Evolutionary conservation across 2,329 filamentous ascomycete species (phyloP).

Genomic region (Zasmidium citrigriseum): DNA sequence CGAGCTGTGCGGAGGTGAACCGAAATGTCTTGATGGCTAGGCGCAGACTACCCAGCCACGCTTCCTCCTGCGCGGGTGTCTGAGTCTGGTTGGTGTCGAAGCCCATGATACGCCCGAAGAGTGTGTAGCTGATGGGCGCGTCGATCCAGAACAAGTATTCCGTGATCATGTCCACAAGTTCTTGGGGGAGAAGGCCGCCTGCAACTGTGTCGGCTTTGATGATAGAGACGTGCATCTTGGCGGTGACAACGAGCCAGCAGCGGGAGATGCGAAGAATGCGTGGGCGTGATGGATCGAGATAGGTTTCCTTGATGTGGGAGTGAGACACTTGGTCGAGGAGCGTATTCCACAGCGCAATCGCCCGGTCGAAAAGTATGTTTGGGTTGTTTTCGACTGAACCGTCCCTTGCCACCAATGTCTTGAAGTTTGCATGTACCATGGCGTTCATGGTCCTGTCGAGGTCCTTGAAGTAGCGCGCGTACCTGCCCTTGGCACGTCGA

Average conservation of each 20-base stretch:
- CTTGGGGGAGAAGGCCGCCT: not conserved
- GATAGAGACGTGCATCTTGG: not conserved
- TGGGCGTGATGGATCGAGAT: not conserved
- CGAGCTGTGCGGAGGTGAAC: too few species aligned
- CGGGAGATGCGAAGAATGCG: not conserved
- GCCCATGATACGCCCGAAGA: too few species aligned
- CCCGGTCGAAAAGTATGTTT: not conserved
- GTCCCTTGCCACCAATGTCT: too few species aligned
- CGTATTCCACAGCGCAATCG: not conserved
- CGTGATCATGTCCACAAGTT: constrained; percentile 8
- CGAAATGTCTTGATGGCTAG: too few species aligned
- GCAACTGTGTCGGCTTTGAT: not conserved
- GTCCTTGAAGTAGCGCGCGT: not conserved
- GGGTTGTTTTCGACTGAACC: too few species aligned
- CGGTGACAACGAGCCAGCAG: not conserved
- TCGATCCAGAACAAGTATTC: too few species aligned
- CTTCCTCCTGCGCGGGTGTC: too few species aligned
- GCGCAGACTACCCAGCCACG: too few species aligned
- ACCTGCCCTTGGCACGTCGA: not conserved
- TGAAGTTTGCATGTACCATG: not conserved
- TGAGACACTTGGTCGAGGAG: not conserved
- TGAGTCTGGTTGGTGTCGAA: too few species aligned
- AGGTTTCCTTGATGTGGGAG: too few species aligned
- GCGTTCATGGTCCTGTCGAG: not conserved
- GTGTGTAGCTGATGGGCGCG: too few species aligned